Evolutionary conservation across 306 rosid genomes (phyloP).

Genomic region (Pyrus pyrifolia): DNA sequence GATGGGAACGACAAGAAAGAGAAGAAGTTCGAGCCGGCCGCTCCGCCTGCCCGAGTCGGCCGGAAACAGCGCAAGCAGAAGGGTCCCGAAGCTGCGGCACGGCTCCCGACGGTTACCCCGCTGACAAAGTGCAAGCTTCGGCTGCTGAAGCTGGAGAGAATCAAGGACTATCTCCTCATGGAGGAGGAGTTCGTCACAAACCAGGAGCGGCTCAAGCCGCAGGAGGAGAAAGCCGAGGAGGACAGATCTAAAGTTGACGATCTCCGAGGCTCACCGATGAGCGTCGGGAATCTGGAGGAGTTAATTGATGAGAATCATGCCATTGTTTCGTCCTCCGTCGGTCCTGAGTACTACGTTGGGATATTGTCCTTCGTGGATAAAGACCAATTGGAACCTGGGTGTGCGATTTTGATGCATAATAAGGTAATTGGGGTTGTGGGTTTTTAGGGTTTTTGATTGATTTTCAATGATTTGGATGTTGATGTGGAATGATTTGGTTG

Average conservation of each 20-base stretch:
- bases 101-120: conserved; percentile 80
- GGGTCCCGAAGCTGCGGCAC: conserved; percentile 89
- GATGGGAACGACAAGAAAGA: conserved; percentile 83
- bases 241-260: conserved; percentile 97
- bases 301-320: conserved; percentile 95
- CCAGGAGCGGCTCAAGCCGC: conserved; percentile 92
- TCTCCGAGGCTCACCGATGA: conserved; percentile 95
- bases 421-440: conserved; percentile 46
- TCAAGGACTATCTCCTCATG: conserved; percentile 86
- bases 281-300: conserved; percentile 91
- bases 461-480: not conserved
- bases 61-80: conserved; percentile 90
- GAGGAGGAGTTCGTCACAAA: conserved; percentile 94
- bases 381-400: conserved; percentile 97
- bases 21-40: conserved; percentile 92
- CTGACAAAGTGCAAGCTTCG: conserved; percentile 77
- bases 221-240: conserved; percentile 97
- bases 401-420: conserved; percentile 94
- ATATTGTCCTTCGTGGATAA: conserved; percentile 89
- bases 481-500: not conserved
- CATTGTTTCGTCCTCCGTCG: conserved; percentile 92
- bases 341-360: conserved; percentile 93
- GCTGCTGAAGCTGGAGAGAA: conserved; percentile 76
- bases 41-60: conserved; percentile 83
- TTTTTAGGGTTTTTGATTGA: not conserved